Evolutionary conservation across 2,329 filamentous ascomycete species (phyloP).

Genomic region (Fusarium brachygibbosum): DNA sequence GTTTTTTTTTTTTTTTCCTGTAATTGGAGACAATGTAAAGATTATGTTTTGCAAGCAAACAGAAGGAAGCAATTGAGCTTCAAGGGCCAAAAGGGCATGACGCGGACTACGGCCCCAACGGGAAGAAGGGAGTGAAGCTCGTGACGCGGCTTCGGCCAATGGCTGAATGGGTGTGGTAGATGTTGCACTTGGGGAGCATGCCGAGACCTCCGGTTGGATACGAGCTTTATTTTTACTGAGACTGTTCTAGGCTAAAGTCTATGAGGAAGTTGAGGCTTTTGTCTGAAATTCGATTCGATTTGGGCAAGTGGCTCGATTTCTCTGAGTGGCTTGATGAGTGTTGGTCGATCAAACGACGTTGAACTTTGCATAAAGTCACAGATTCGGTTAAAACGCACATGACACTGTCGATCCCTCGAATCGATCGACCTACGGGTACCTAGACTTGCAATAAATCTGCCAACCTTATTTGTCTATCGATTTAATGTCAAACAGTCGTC

Average conservation of each 20-base stretch:
- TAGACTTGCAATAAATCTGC: background rate
- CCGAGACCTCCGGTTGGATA: constrained; percentile 42
- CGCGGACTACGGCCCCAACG: constrained; percentile 37
- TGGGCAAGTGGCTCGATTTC: background rate
- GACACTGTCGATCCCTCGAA: constrained; percentile 24
- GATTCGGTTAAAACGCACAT: constrained; percentile 24
- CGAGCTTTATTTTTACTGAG: constrained; percentile 22
- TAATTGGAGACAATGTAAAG: constrained; percentile 14
- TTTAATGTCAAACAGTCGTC: constrained; percentile 1
- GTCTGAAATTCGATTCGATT: background rate
- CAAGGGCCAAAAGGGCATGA: constrained; percentile 26
- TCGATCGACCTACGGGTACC: constrained; percentile 15
- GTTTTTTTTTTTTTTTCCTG: background rate
- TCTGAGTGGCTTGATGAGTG: constrained; percentile 12
- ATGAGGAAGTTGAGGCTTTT: constrained; percentile 21
- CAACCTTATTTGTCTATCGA: constrained; percentile 5
- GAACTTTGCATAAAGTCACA: constrained; percentile 16
- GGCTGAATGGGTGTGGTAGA: constrained; percentile 25
- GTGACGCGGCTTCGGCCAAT: constrained; percentile 44
- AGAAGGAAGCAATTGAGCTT: constrained; percentile 26
- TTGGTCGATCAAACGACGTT: constrained; percentile 9
- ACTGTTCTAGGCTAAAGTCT: constrained; percentile 18
- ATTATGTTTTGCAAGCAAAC: constrained; percentile 19
- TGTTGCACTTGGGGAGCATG: constrained; percentile 36
- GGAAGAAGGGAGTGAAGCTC: constrained; percentile 32